Conservation (phyloP, 257 asterid genomes). For the Fraxinus americana region DNA sequence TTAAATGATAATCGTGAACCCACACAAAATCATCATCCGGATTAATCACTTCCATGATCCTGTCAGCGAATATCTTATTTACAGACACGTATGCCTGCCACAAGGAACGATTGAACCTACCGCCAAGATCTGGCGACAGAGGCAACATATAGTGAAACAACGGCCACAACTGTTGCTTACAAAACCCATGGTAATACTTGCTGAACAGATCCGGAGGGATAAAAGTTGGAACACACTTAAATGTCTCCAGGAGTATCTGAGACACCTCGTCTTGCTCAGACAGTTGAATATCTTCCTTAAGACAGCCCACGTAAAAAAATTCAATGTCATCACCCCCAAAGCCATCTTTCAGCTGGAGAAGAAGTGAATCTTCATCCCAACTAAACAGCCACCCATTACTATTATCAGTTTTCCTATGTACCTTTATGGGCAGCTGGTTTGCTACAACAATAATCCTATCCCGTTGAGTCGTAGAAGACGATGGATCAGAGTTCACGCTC, state of each 20-base stretch:
- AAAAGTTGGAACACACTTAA: constrained; percentile 82
- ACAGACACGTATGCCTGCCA: constrained; percentile 96
- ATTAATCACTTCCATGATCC: constrained; percentile 89
- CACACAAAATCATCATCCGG: constrained; percentile 91
- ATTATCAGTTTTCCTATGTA: constrained; percentile 50
- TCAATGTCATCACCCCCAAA: constrained; percentile 71
- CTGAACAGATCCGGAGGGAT: constrained; percentile 71
- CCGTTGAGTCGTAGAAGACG: constrained; percentile 64
- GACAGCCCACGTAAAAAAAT: constrained; percentile 81
- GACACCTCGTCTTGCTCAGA: constrained; percentile 88
- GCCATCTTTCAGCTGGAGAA: constrained; percentile 75
- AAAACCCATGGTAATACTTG: constrained; percentile 77
- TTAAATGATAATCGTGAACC: constrained; percentile 85
- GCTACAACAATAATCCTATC: constrained; percentile 84
- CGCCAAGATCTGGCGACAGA: constrained; percentile 82
- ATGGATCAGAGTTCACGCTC: constrained; percentile 62
- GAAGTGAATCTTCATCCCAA: constrained; percentile 86
- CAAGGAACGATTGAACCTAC: constrained; percentile 66
- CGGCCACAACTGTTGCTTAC: constrained; percentile 90
- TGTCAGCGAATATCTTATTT: constrained; percentile 83
- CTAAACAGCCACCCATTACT: constrained; percentile 66
- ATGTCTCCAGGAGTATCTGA: constrained; percentile 72
- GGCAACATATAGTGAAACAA: constrained; percentile 90
- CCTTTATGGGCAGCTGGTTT: constrained; percentile 78
- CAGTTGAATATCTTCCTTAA: constrained; percentile 82